Percentiles rank a stretch among this genome's conserved stretches.
Evolutionary conservation across 1,284 basidiomycete genomes (phyloP).

Genomic region (Cryptococcus sp.): DNA sequence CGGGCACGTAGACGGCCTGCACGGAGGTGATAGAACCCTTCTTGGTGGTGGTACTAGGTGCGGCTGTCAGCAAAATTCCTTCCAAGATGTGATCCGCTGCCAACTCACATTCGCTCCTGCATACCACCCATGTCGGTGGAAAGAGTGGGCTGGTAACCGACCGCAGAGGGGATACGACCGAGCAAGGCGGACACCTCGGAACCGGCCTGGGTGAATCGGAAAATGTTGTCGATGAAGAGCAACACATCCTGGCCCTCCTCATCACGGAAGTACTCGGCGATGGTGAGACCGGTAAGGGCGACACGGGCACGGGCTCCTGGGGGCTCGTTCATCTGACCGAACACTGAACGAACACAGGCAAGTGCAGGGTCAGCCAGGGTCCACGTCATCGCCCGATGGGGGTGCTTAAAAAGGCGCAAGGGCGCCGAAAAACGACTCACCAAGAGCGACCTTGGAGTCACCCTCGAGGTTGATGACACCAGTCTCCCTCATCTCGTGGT

Average conservation of each 20-base stretch:
- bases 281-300: conserved; percentile 96
- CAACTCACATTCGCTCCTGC: conserved; percentile 80
- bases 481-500: conserved; percentile 99
- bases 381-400: neutral
- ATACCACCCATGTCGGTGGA: conserved; percentile 99
- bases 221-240: conserved; percentile 99
- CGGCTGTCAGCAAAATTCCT: neutral
- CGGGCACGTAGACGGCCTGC: conserved; percentile 98
- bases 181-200: conserved; percentile 99
- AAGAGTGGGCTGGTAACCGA: conserved; percentile 99
- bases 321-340: conserved; percentile 99
- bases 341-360: conserved; percentile 59
- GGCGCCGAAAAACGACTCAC: conserved; percentile 10
- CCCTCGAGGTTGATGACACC: conserved; percentile 99
- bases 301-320: conserved; percentile 99
- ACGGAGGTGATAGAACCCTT: conserved; percentile 99
- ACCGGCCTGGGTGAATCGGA: conserved; percentile 99
- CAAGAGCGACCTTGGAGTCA: conserved; percentile 96
- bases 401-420: neutral
- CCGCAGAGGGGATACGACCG: conserved; percentile 99
- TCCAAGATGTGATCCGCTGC: neutral
- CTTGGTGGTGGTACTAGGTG: conserved; percentile 85
- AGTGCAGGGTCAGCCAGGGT: neutral
- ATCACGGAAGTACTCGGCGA: conserved; percentile 99
- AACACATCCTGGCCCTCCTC: conserved; percentile 99